phyloP scores from a whole-genome alignment of 2,329 filamentous ascomycete species.

The Alternaria postmessia region DNA sequence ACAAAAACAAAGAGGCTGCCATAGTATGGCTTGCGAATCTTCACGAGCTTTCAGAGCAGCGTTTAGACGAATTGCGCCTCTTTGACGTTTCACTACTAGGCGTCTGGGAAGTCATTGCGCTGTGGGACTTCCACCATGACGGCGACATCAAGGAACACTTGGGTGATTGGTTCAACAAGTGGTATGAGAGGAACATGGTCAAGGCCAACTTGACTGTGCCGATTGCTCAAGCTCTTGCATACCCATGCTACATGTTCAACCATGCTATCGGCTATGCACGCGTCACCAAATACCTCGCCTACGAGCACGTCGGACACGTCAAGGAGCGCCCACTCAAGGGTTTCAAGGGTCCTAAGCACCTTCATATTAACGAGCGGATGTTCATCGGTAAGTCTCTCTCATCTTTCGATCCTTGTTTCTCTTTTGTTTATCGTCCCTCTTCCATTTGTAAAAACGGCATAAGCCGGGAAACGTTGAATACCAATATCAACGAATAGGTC shows the following conservation, averaged over 20 bases:
- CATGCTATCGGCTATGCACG: constrained; percentile 36
- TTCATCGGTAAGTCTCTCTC: constrained; percentile 27
- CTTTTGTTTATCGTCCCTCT: neutral
- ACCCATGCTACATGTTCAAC: constrained; percentile 42
- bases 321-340: constrained; percentile 34
- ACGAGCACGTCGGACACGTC: constrained; percentile 38
- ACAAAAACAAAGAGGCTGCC: constrained; percentile 18
- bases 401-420: neutral
- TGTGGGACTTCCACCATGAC: constrained; percentile 14
- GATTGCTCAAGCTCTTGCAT: constrained; percentile 24
- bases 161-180: constrained; percentile 19
- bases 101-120: constrained; percentile 20
- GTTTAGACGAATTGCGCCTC: constrained; percentile 20
- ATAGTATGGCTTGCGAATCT: constrained; percentile 23
- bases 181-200: constrained; percentile 17
- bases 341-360: constrained; percentile 22
- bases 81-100: constrained; percentile 19
- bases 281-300: constrained; percentile 43
- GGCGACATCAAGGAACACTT: constrained; percentile 11
- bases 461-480: neutral
- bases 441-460: neutral
- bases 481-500: constrained; percentile 17
- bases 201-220: constrained; percentile 6
- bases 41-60: constrained; percentile 16
- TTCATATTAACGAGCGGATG: constrained; percentile 22